These are phyloP conservation scores for Paxillus rubicundulus DNA, from an alignment of 768 basidiomycete species.

Conservation along the genomic window DNA sequence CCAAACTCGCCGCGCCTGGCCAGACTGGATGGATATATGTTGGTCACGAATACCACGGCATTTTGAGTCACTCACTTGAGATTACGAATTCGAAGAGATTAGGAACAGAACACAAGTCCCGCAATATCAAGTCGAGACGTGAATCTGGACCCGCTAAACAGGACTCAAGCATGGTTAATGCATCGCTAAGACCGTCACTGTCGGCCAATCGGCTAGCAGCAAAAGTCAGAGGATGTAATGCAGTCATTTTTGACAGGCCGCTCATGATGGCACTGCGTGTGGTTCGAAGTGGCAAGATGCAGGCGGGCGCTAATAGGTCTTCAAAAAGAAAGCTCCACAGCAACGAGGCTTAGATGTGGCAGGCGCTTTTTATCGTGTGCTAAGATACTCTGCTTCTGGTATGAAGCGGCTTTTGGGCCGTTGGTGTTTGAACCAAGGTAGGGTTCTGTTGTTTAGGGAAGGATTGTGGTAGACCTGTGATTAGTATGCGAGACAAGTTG, in stretches of 20 bases:
- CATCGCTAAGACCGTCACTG: constrained; percentile 17
- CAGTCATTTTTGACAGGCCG: background rate
- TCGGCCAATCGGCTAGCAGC: constrained; percentile 14
- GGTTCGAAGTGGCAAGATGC: background rate
- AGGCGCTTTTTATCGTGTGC: background rate
- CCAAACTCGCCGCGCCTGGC: constrained; percentile 12
- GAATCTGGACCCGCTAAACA: constrained; percentile 24
- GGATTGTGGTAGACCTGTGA: background rate
- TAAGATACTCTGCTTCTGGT: background rate
- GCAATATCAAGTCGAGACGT: constrained; percentile 21
- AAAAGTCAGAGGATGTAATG: constrained; percentile 18
- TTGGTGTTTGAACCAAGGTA: too few relatives aligned
- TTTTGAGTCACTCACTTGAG: constrained; percentile 19
- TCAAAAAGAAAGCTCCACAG: background rate
- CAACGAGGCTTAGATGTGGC: too few relatives aligned
- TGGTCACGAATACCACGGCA: background rate
- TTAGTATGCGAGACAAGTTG: too few relatives aligned
- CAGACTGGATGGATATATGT: constrained; percentile 11
- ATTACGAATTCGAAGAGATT: constrained; percentile 30
- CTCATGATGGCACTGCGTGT: background rate
- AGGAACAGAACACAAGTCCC: constrained; percentile 26
- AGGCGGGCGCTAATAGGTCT: background rate
- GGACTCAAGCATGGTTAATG: constrained; percentile 16
- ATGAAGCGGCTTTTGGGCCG: background rate
- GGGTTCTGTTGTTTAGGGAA: background rate